A percentile compares a stretch with the other conserved stretches of the same genome.
phyloP scores from a whole-genome alignment of 257 asterid species.

The Catharanthus roseus region DNA sequence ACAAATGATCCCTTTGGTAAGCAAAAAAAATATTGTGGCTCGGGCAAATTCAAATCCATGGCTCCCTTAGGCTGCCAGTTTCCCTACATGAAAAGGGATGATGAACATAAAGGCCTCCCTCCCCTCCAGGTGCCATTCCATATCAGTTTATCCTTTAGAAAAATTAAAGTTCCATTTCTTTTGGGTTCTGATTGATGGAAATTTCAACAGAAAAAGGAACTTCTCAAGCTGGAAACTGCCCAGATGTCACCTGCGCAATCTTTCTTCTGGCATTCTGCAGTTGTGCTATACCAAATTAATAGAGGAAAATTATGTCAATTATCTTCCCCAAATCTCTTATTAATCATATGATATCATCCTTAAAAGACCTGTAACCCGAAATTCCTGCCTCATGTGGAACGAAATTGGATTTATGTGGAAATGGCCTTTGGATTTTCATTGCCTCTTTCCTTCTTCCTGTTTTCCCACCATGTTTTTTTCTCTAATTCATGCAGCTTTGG shows the following conservation, averaged over 20 bases:
- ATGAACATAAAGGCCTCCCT: not conserved
- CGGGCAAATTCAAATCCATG: not conserved
- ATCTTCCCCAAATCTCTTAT: not conserved
- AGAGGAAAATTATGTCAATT: not conserved
- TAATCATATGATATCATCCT: too few species aligned
- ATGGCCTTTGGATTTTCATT: too few species aligned
- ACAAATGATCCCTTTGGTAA: conserved; percentile 27
- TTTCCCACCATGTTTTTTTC: too few species aligned
- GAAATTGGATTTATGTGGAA: too few species aligned
- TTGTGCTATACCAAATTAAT: not conserved
- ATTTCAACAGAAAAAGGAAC: not conserved
- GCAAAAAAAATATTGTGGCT: conserved; percentile 2
- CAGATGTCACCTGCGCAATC: not conserved
- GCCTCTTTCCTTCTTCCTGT: too few species aligned
- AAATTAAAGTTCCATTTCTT: not conserved
- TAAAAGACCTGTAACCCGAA: too few species aligned
- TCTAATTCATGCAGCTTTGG: too few species aligned
- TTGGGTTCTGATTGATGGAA: conserved; percentile 4
- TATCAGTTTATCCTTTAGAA: not conserved
- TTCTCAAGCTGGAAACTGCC: not conserved
- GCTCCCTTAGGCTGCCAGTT: conserved; percentile 1
- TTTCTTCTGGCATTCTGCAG: not conserved
- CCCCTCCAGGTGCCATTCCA: not conserved
- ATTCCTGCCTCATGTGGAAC: too few species aligned
- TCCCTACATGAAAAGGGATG: not conserved